Evolutionary conservation across 331 rosid genomes (phyloP).

Genomic region (Malus hybrid): DNA sequence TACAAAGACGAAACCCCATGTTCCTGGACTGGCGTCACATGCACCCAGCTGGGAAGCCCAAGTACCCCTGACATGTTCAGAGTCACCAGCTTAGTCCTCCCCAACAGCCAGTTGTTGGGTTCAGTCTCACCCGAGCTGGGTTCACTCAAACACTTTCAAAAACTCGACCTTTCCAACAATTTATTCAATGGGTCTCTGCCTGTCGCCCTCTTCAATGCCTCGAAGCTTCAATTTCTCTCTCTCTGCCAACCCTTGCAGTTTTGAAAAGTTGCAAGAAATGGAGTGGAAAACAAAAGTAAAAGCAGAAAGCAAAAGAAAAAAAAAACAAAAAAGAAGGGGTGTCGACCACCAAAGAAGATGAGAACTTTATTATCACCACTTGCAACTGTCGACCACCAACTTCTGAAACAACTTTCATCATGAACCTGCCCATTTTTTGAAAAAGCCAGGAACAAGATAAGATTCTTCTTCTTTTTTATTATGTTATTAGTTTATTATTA

Average conservation of each 20-base stretch:
- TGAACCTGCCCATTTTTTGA: too few species aligned
- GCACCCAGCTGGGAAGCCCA: constrained; percentile 38
- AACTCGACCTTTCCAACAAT: constrained; percentile 77
- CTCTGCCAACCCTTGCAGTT: constrained; percentile 9
- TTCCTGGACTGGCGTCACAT: constrained; percentile 81
- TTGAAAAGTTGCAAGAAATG: too few species aligned
- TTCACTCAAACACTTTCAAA: constrained; percentile 49
- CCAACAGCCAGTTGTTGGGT: constrained; percentile 66
- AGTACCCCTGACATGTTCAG: constrained; percentile 42
- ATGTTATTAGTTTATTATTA: too few species aligned
- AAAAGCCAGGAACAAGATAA: too few species aligned
- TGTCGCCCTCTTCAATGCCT: constrained; percentile 60
- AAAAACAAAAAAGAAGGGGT: too few species aligned
- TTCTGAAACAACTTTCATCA: too few species aligned
- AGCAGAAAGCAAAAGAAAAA: too few species aligned
- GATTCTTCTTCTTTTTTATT: too few species aligned
- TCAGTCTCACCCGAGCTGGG: constrained; percentile 64
- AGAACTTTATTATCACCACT: too few species aligned
- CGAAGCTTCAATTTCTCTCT: constrained; percentile 62
- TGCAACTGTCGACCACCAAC: too few species aligned
- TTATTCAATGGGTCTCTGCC: constrained; percentile 80
- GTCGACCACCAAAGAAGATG: too few species aligned
- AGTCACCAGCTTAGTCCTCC: constrained; percentile 64
- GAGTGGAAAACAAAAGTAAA: too few species aligned
- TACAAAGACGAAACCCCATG: constrained; percentile 65